Base-by-base conservation (phyloP, 2,329 filamentous ascomycete genomes). In the Aureobasidium sp. region DNA sequence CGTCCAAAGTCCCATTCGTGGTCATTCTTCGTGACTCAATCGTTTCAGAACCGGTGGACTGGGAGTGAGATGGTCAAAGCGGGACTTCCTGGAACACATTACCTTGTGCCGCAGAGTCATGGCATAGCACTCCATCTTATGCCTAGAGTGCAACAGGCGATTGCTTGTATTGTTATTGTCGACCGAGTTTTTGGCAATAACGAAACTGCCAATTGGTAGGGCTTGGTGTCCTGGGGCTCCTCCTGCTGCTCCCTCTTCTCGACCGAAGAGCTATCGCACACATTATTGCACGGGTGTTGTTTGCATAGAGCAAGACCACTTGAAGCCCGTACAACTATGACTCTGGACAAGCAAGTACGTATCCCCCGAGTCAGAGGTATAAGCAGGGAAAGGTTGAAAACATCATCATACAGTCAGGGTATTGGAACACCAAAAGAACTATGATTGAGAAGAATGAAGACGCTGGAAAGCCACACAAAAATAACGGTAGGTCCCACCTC, bases 371-470 rank as follows among this genome's bases (percentile, higher is more conserved):
- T 29, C 15, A 48, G 7, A n/a, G 3, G n/a, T 8, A 17, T 0
- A 48, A 17, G 8, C 12, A 48, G 5, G 3, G 33, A 35, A n/a
- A 22, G 29, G 47, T 42, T 40, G 37, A 8, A 31, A 42, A 22
- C 37, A 54, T 54, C 37, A 31, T 54, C 50, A 24, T 54, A 54
- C 50, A 54, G 37, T 42, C 50, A 54, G 37, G 27, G 37, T 54
- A 24, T 29, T 22, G 15, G 40, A 19, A n/a, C 31, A 33, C 31
- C 31, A 39, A 33, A 33, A 27, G 31, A 42, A 54, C 50, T 54
- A 42, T 42, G 24, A 54, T 35, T 42, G 35, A 54, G 50, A 54
- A 54, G 35, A 54, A 54, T 54, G 50, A 54, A 54, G 50, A 54
- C 50, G 50, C 50, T 54, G 37, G 24, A 27, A 50, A 54, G 50